phyloP scores from a whole-genome alignment of 73 alveolate species.

The Paramecium bursaria region DNA sequence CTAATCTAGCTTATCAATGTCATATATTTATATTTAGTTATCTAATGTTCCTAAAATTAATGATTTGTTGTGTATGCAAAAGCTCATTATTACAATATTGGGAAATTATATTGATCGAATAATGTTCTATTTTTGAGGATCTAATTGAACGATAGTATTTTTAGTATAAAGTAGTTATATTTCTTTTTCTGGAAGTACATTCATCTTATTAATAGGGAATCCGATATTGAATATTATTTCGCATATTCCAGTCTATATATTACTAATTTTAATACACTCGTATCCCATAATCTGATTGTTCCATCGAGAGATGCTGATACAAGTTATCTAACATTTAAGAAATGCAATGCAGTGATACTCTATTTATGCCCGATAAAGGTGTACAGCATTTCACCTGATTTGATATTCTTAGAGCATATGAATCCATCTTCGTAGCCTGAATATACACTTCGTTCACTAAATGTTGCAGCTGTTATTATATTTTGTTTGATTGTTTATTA shows the following conservation, averaged over 20 bases:
- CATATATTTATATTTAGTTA: slow-evolving; percentile 36
- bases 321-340: slow-evolving; percentile 75
- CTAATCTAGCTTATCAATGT: background rate
- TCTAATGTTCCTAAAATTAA: slow-evolving; percentile 40
- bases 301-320: slow-evolving; percentile 92
- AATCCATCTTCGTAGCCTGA: slow-evolving; percentile 89
- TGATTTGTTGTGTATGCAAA: background rate
- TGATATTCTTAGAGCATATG: slow-evolving; percentile 76
- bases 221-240: slow-evolving; percentile 54
- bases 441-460: slow-evolving; percentile 69
- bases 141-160: slow-evolving; percentile 33
- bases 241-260: background rate
- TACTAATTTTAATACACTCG: background rate
- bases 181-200: slow-evolving; percentile 3
- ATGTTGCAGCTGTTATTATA: slow-evolving; percentile 68
- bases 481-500: slow-evolving; percentile 43
- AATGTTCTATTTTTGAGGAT: slow-evolving; percentile 20
- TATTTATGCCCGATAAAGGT: slow-evolving; percentile 81
- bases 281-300: slow-evolving; percentile 93
- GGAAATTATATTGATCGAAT: slow-evolving; percentile 46
- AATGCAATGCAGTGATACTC: slow-evolving; percentile 67
- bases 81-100: slow-evolving; percentile 27
- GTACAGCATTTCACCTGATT: slow-evolving; percentile 70
- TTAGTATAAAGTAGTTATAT: slow-evolving; percentile 7
- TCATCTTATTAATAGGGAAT: slow-evolving; percentile 21